These are phyloP conservation scores for Monosporozyma servazzii DNA, from an alignment of 805 yeast species.

Conservation along the genomic window DNA sequence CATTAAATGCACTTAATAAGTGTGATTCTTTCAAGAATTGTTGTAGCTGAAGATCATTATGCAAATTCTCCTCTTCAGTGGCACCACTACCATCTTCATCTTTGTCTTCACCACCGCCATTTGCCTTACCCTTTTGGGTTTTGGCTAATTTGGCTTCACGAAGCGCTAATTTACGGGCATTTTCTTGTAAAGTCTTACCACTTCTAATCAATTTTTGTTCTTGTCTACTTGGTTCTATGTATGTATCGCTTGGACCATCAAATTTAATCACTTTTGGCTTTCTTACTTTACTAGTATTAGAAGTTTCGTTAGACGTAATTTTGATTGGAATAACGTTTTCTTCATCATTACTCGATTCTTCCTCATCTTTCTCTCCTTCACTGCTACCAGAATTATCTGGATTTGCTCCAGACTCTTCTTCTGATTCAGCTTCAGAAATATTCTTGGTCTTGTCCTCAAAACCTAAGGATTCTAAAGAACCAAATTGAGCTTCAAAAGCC, in stretches of 20 bases:
- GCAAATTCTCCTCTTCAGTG: slow-evolving; percentile 42
- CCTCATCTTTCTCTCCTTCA: slow-evolving; percentile 2
- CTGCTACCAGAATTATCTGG: not conserved
- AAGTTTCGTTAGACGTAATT: not conserved
- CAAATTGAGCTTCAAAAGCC: slow-evolving; percentile 58
- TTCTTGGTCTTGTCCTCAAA: slow-evolving; percentile 37
- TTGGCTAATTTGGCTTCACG: slow-evolving; percentile 17
- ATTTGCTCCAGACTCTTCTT: not conserved
- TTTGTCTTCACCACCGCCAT: slow-evolving; percentile 13
- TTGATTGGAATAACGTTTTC: slow-evolving; percentile 9
- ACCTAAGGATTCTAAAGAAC: slow-evolving; percentile 46
- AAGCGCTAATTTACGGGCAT: slow-evolving; percentile 25
- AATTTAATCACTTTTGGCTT: slow-evolving; percentile 24
- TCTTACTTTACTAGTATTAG: not conserved
- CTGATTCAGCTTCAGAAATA: slow-evolving; percentile 4
- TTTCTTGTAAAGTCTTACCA: slow-evolving; percentile 43
- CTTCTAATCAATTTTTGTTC: slow-evolving; percentile 46
- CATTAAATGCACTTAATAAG: slow-evolving; percentile 36
- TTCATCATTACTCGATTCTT: slow-evolving; percentile 9
- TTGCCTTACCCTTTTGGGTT: slow-evolving; percentile 10
- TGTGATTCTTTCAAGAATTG: slow-evolving; percentile 65
- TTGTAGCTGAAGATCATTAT: slow-evolving; percentile 66
- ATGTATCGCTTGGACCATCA: slow-evolving; percentile 17
- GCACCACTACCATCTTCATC: slow-evolving; percentile 16
- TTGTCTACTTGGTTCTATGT: slow-evolving; percentile 32